Percentiles rank a stretch among this genome's conserved stretches.
Conservation (phyloP, 2,329 filamentous ascomycete genomes). For the Ophiostoma triangulosporum region DNA sequence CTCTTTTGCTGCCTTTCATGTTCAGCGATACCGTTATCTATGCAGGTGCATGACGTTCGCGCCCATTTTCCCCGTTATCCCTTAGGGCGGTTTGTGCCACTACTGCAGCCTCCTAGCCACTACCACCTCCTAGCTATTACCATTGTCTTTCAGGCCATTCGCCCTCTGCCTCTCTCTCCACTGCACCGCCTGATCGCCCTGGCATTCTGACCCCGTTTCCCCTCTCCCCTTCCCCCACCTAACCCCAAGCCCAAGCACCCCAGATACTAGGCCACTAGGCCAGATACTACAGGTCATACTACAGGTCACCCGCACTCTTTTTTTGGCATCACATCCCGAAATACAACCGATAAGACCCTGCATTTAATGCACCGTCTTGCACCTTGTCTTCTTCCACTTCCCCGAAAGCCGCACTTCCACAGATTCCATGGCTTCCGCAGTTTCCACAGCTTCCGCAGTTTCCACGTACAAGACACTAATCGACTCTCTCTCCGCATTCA, state of each 20-base stretch:
- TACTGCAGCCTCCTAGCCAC: not conserved
- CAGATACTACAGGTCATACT: not conserved
- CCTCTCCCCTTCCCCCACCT: not conserved
- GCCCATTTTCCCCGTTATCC: conserved; percentile 1
- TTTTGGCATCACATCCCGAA: conserved; percentile 7
- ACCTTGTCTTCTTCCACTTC: not conserved
- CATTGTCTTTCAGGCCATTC: conserved; percentile 12
- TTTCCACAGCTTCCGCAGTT: not conserved
- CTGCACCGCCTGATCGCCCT: not conserved
- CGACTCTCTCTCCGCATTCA: conserved; percentile 28
- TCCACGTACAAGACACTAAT: not conserved
- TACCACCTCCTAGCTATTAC: conserved; percentile 2
- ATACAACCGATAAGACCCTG: conserved; percentile 5
- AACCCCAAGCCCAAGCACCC: conserved; percentile 8
- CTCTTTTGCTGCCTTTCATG: not conserved
- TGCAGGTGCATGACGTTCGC: not conserved
- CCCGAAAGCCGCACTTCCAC: not conserved
- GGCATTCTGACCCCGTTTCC: not conserved
- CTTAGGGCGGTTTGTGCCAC: not conserved
- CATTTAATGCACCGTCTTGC: not conserved
- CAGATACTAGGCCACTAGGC: not conserved
- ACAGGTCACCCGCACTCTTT: not conserved
- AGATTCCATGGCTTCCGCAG: not conserved
- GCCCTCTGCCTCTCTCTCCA: not conserved
- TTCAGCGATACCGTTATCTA: not conserved